Evolutionary conservation across 495 filamentous ascomycete species (phyloP), one percentile per base, ranked within the genome.

Genomic region (Staphylotrichum longicolle): DNA sequence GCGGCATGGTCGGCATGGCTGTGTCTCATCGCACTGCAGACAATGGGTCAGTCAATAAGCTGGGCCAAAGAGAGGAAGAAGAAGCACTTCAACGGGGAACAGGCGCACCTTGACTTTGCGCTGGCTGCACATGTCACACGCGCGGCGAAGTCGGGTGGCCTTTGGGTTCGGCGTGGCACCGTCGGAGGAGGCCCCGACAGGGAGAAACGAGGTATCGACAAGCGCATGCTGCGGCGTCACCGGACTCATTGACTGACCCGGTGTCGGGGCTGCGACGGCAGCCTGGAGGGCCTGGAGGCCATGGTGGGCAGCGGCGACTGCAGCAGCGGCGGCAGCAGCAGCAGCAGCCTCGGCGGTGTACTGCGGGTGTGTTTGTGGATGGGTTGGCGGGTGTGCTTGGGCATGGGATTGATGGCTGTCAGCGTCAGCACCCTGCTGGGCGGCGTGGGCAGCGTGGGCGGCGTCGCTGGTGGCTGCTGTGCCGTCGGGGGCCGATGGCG

Each of bases 111-210:
- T 94, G 34, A 94, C 89, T 69, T 94, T 94, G 39, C 90, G 85
- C 65, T 88, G 84, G 66, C 88, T 91, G 73, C 90, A 94, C 75
- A 88, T 87, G 72, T 94, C 90, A 72, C 90, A 94, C 27, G 90
- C 90, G 69, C 90, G 89, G 48, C 87, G 85, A 57, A 93, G 76
- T 57, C 90, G 78, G 47, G 80, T 85, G 3, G 56, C 54, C 58
- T 72, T 73, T 9, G 64, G 35, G 41, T 63, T 63, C 20, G 53
- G 12, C 5, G 30, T 15, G 7, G 15, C 32, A 33, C 8, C 40
- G 9, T 61, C 12, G 7, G 63, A 40, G 3, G 68, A 11, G 60
- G 6, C 33, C 63, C 68, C 45, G 59, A 57, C 37, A 57, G 57
- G 7, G 66, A 73, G 34, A 9, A 70, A 73, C 10, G 72, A 66